phyloP scores from a whole-genome alignment of 1,284 basidiomycete species.

The Fistulina hepatica region DNA sequence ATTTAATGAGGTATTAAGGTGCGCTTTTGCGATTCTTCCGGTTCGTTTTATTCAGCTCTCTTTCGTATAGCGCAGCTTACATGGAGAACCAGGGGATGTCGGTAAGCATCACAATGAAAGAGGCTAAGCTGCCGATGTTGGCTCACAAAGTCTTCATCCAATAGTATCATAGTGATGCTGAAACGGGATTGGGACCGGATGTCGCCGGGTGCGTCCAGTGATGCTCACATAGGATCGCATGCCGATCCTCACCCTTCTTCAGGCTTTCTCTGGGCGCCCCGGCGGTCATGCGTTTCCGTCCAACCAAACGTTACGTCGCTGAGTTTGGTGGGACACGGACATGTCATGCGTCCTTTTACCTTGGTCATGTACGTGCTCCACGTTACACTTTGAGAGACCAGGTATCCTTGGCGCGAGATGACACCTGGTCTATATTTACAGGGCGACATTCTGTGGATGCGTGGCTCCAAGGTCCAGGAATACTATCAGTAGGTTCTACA shows the following conservation, averaged over 20 bases:
- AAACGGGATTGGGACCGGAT: slow-evolving; percentile 56
- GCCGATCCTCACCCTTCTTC: not conserved
- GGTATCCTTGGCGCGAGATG: not conserved
- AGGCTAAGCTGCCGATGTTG: too few species aligned
- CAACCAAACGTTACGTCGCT: too few species aligned
- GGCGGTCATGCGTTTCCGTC: slow-evolving; percentile 67
- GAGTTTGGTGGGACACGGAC: slow-evolving; percentile 23
- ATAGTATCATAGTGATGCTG: slow-evolving; percentile 72
- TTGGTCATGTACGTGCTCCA: slow-evolving; percentile 51
- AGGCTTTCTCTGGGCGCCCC: slow-evolving; percentile 55
- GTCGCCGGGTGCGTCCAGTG: slow-evolving; percentile 42
- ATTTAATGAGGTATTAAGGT: slow-evolving; percentile 70
- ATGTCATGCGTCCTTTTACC: slow-evolving; percentile 41
- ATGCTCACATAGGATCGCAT: slow-evolving; percentile 3
- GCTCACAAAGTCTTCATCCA: slow-evolving; percentile 2
- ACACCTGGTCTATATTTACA: slow-evolving; percentile 18
- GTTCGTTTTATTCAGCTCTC: not conserved
- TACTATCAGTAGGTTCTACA: slow-evolving; percentile 45
- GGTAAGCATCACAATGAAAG: too few species aligned
- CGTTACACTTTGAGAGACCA: not conserved
- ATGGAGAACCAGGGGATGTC: slow-evolving; percentile 77
- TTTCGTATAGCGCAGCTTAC: slow-evolving; percentile 44
- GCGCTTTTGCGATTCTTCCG: not conserved
- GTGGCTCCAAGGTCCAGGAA: slow-evolving; percentile 52
- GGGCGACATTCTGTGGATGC: slow-evolving; percentile 72